A percentile compares a stretch with the other conserved stretches of the same genome.
Evolutionary conservation across 1,139 yeast species (phyloP).

Genomic region (Yamadazyma taylorii): DNA sequence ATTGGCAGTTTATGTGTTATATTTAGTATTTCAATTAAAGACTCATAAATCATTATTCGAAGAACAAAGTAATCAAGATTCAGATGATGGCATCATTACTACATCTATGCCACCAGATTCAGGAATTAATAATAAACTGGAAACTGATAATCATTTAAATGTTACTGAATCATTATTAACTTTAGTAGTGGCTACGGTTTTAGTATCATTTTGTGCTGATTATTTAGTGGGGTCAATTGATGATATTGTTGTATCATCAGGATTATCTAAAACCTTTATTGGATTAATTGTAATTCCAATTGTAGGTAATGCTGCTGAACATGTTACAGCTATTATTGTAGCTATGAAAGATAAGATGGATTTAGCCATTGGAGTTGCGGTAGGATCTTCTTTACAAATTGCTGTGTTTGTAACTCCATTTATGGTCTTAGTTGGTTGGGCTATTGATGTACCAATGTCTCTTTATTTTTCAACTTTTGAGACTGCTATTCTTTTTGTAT

Average conservation of each 20-base stretch:
- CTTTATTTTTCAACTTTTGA: constrained; percentile 90
- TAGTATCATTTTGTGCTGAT: constrained; percentile 91
- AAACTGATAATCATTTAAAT: constrained; percentile 33
- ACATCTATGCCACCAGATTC: constrained; percentile 31
- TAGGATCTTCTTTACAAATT: constrained; percentile 95
- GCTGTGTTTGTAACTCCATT: constrained; percentile 94
- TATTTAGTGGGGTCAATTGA: constrained; percentile 91
- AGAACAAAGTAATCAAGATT: constrained; percentile 34
- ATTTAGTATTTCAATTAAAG: constrained; percentile 80
- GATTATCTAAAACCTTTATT: constrained; percentile 89
- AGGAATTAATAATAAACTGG: constrained; percentile 27
- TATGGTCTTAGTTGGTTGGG: constrained; percentile 92
- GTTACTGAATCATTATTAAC: constrained; percentile 44
- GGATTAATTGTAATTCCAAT: constrained; percentile 93
- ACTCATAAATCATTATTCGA: constrained; percentile 69
- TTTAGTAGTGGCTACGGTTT: constrained; percentile 64
- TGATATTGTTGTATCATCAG: constrained; percentile 77
- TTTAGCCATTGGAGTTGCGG: constrained; percentile 93
- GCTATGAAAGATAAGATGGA: constrained; percentile 98
- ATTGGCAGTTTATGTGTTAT: constrained; percentile 74
- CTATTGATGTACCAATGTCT: constrained; percentile 87
- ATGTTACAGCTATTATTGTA: constrained; percentile 91
- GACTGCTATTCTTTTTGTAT: constrained; percentile 83
- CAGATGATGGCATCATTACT: constrained; percentile 38
- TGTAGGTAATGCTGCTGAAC: constrained; percentile 98